Evolutionary conservation across 495 filamentous ascomycete genomes (phyloP), one percentile per base, ranked within the genome.

Genomic region (Aspergillus wentii): DNA sequence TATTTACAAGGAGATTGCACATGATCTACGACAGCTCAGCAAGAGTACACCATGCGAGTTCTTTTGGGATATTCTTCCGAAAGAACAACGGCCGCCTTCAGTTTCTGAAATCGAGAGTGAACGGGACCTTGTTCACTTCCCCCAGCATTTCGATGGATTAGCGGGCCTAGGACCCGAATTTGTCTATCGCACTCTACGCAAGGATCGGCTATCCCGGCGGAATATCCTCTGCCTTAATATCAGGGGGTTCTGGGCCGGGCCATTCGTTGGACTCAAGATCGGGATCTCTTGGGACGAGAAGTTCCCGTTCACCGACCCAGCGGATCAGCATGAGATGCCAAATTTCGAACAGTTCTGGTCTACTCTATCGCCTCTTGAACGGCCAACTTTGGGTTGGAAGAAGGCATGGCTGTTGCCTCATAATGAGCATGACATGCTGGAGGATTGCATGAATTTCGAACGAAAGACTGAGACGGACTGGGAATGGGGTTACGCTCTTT

Each of bases 331-430:
- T 20, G 37, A 30, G 4, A 7, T 22, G 3, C 41, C 1, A n/a
- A 23, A 42, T 35, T 52, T 46, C 22, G 41, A 46, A 18, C 30
- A 43, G 17, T 33, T 49, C 25, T 49, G 41, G 46, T 37, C 38
- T 6, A 52, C 41, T 1, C 27, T 49, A 14, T 30, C 49, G 7
- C 23, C 34, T 18, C 3, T 49, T 17, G 46, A 52, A 17, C 49
- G 46, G 11, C 46, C 49, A 14, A 49, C 30, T 28, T 8, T 37
- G 21, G 35, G 33, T 4, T 52, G 46, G 46, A 46, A 45, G 33
- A 43, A 43, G 14, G 33, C 23, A 30, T 43, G 33, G 40, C 13
- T 36, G 9, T 6, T 23, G 10, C 11, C 40, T 3, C 9, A 4
- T 13, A 30, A 11, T 4, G 13, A 28, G 32, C 8, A 30, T 10